phyloP scores from a whole-genome alignment of 2,329 filamentous ascomycete species.

The Exserohilum rostratum region DNA sequence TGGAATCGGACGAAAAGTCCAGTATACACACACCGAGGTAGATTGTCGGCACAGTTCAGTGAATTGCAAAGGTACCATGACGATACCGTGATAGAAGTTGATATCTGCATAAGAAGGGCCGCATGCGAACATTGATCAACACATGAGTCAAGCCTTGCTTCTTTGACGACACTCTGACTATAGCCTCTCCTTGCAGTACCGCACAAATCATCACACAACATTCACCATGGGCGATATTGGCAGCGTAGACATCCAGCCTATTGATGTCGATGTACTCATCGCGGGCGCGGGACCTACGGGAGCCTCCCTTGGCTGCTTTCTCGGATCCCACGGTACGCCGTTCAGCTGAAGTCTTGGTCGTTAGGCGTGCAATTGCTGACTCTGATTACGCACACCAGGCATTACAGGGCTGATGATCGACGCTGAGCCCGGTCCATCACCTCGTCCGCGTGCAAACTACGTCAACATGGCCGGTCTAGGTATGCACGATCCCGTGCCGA shows the following conservation, averaged over 20 bases:
- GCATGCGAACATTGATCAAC: too few species aligned
- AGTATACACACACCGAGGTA: too few species aligned
- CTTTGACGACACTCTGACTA: neutral
- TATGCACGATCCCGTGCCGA: neutral
- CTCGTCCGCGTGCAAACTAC: constrained; percentile 8
- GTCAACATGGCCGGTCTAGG: constrained; percentile 10
- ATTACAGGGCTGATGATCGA: constrained; percentile 6
- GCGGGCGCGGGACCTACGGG: constrained; percentile 8
- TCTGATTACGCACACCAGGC: neutral
- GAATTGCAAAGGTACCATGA: too few species aligned
- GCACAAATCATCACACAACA: neutral
- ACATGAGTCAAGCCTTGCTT: neutral
- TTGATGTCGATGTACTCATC: constrained; percentile 9
- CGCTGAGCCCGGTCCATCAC: neutral
- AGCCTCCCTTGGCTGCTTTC: constrained; percentile 4
- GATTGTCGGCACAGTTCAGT: too few species aligned
- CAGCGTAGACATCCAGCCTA: neutral
- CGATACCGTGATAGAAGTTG: too few species aligned
- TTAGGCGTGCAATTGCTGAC: neutral
- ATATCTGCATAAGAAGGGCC: too few species aligned
- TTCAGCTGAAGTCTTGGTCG: too few species aligned
- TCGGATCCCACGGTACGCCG: constrained; percentile 4
- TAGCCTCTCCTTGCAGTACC: neutral
- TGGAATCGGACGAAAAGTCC: too few species aligned
- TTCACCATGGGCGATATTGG: constrained; percentile 2